A percentile compares a stretch with the other conserved stretches of the same genome.
phyloP scores from a whole-genome alignment of 1,139 yeast species.

The Saccharomyces hybrid region DNA sequence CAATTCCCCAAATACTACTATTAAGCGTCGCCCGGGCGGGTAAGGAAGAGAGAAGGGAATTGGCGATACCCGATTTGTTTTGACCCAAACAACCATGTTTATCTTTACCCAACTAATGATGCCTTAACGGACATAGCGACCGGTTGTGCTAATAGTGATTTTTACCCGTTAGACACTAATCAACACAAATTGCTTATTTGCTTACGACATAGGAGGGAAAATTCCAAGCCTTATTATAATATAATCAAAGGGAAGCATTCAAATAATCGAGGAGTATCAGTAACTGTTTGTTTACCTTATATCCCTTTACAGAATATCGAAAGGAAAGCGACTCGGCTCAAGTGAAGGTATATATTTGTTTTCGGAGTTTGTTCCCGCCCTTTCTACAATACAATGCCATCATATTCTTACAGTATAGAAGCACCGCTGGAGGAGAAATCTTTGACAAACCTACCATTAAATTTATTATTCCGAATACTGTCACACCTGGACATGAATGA shows the following conservation, averaged over 20 bases:
- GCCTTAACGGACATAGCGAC: too few species aligned
- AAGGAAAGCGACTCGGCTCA: background rate
- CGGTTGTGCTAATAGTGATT: background rate
- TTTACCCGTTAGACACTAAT: background rate
- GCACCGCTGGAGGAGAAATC: slow-evolving; percentile 5
- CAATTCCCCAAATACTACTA: background rate
- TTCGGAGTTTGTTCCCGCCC: background rate
- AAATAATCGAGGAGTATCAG: background rate
- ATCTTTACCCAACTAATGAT: background rate
- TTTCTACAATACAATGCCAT: background rate
- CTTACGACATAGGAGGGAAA: background rate
- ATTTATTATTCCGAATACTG: slow-evolving; percentile 21
- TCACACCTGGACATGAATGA: slow-evolving; percentile 20
- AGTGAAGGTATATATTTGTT: background rate
- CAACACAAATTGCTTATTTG: background rate
- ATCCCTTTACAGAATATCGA: background rate
- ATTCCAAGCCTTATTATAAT: background rate
- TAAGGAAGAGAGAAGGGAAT: background rate
- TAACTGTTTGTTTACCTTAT: background rate
- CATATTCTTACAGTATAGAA: background rate
- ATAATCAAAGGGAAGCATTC: background rate
- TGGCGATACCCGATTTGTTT: background rate
- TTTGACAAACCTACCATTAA: slow-evolving; percentile 20
- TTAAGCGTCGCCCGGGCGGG: background rate
- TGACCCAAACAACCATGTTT: background rate